Evolutionary conservation across 2,329 filamentous ascomycete genomes (phyloP).

Genomic region (Aureobasidium melanogenum): DNA sequence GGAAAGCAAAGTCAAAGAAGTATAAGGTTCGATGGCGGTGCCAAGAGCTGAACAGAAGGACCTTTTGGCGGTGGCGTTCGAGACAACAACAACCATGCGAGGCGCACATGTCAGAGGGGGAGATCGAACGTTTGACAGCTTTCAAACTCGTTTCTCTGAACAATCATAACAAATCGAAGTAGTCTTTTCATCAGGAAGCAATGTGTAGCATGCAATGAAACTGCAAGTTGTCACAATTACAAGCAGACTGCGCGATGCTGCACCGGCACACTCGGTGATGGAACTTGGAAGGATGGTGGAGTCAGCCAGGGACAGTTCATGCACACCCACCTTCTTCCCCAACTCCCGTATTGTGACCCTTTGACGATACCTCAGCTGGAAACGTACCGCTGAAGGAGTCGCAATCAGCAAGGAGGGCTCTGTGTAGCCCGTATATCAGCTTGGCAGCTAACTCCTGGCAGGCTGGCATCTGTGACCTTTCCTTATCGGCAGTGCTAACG

Average conservation of each 20-base stretch:
- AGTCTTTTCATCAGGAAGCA: not conserved
- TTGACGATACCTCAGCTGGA: not conserved
- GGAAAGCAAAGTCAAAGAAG: not conserved
- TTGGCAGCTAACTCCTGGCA: not conserved
- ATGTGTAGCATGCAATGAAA: not conserved
- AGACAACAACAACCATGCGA: not conserved
- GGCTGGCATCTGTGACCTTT: not conserved
- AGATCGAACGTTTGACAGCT: conserved; percentile 1
- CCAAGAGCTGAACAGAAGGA: not conserved
- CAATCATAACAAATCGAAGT: no score
- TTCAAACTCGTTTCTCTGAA: not conserved
- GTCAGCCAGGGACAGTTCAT: not conserved
- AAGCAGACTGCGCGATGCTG: not conserved
- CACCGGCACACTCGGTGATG: not conserved
- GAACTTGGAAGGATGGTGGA: not conserved
- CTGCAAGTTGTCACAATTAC: not conserved
- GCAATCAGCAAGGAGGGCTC: not conserved
- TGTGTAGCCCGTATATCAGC: conserved; percentile 1
- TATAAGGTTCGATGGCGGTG: not conserved
- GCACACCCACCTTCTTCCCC: not conserved
- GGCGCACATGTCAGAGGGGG: not conserved
- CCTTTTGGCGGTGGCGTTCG: not conserved
- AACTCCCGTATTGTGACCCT: not conserved
- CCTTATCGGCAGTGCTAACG: not conserved
- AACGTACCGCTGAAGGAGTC: not conserved